phyloP scores from a whole-genome alignment of 495 filamentous ascomycete species.

The Aspergillus homomorphus region DNA sequence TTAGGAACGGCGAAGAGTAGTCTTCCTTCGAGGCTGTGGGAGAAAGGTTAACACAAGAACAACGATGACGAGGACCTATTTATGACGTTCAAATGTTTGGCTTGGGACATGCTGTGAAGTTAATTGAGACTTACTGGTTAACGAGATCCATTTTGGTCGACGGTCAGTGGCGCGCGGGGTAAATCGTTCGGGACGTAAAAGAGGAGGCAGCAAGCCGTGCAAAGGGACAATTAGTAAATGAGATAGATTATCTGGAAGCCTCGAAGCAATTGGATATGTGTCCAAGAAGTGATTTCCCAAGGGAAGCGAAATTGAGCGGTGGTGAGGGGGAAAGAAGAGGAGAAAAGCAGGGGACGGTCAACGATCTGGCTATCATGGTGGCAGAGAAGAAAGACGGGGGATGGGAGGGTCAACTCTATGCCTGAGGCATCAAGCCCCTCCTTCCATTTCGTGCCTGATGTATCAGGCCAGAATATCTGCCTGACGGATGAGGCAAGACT shows the following conservation, averaged over 20 bases:
- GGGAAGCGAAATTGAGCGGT: not conserved
- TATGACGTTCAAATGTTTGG: not conserved
- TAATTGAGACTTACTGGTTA: slow-evolving; percentile 64
- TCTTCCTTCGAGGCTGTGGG: slow-evolving; percentile 69
- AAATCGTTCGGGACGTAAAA: slow-evolving; percentile 1
- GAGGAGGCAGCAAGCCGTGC: not conserved
- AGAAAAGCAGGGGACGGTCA: not conserved
- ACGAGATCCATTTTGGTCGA: slow-evolving; percentile 69
- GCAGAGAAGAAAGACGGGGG: slow-evolving; percentile 6
- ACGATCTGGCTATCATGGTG: not conserved
- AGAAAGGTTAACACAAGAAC: slow-evolving; percentile 4
- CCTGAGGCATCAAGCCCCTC: slow-evolving; percentile 15
- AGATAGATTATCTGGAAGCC: not conserved
- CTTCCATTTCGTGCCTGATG: not conserved
- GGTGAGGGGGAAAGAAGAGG: slow-evolving; percentile 7
- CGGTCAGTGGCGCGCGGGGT: slow-evolving; percentile 28
- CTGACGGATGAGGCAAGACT: slow-evolving; percentile 28
- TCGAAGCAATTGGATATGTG: not conserved
- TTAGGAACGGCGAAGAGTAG: slow-evolving; percentile 96
- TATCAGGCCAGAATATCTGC: slow-evolving; percentile 22
- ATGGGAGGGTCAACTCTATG: not conserved
- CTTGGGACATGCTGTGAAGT: slow-evolving; percentile 4
- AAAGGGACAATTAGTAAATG: not conserved
- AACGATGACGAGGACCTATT: too few species aligned
- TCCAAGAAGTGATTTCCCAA: too few species aligned